phyloP scores from a whole-genome alignment of 78 protist species.

The Andalucia godoyi region DNA sequence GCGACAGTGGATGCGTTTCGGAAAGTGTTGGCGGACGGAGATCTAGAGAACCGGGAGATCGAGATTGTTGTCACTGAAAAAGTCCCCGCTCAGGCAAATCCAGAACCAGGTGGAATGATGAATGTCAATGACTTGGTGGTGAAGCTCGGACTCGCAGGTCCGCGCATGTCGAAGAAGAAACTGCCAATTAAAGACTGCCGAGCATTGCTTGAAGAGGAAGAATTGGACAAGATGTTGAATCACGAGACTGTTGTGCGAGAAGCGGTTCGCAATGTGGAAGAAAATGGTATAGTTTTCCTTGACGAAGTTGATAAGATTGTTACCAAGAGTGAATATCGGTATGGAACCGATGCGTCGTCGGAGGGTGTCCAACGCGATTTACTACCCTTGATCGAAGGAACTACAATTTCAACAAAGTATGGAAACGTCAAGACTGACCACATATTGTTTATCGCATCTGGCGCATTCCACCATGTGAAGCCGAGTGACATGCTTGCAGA shows the following conservation, averaged over 20 bases:
- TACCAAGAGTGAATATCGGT: not conserved
- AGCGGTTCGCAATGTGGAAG: conserved; percentile 66
- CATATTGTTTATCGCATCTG: conserved; percentile 75
- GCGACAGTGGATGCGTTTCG: conserved; percentile 9
- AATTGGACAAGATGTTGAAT: conserved; percentile 24
- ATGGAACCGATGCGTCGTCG: conserved; percentile 45
- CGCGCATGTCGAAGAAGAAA: not conserved
- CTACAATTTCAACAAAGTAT: conserved; percentile 54
- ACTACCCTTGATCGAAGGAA: conserved; percentile 81
- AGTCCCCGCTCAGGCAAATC: not conserved
- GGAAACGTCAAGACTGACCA: conserved; percentile 78
- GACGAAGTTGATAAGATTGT: conserved; percentile 90
- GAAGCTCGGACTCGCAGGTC: not conserved
- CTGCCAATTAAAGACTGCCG: not conserved
- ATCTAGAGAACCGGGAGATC: conserved; percentile 32
- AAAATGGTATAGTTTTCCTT: conserved; percentile 83
- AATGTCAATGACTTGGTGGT: not conserved
- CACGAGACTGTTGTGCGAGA: conserved; percentile 33
- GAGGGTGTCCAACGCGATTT: conserved; percentile 93
- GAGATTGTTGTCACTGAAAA: conserved; percentile 30
- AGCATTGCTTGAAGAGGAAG: conserved; percentile 2
- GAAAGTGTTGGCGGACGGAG: conserved; percentile 25
- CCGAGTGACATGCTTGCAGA: conserved; percentile 53
- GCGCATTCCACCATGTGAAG: conserved; percentile 66
- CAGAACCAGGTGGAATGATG: not conserved